Evolutionary conservation across 805 yeast species (phyloP), one percentile per base, ranked within the genome.

Genomic region (Wickerhamomyces chaumierensis): DNA sequence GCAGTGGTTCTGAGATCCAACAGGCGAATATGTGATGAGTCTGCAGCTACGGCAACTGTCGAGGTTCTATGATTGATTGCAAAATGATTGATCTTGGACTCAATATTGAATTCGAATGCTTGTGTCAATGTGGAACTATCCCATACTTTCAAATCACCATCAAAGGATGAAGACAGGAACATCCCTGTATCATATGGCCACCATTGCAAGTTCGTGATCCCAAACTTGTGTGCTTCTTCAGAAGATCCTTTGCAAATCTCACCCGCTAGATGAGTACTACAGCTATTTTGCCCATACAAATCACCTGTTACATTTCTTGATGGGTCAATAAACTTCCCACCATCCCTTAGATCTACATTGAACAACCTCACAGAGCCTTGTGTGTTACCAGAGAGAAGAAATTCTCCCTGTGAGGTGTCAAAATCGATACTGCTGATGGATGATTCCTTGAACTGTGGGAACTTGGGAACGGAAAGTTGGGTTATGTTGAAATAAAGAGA

Each of bases 141-240:
- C 94, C 94, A 88, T 1, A 86, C 66, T 44, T 78, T 81, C 18
- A 87, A 71, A 0, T 75, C 71, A 41, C 72, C 75, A 56, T 88
- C 96, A 55, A 77, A 85, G 0, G 95, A 84, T 1, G 86, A 75
- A 3, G 86, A 71, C 16, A 86, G 67, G 61, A 86, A 87, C 78
- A 88, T 68, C 1, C 95, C 96, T 27, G 78, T 75, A 57, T 88
- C 96, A 34, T 63, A 62, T 0, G 92, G 87, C 90, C 95, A 90
- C 96, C 96, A 88, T 48, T 69, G 65, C 1, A 84, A 63, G 14
- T 73, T 60, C 0, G 94, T 81, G 0, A 88, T 66, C 0, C 95
- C 95, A 54, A 68, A 85, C 16, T 61, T 55, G 52, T 88, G 96
- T 0, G 68, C 73, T 23, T 42, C 52, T n/a, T 46, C 49, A 9